Base-by-base conservation (phyloP, 192 early-diverging fungal species). In the Mortierella claussenii region DNA sequence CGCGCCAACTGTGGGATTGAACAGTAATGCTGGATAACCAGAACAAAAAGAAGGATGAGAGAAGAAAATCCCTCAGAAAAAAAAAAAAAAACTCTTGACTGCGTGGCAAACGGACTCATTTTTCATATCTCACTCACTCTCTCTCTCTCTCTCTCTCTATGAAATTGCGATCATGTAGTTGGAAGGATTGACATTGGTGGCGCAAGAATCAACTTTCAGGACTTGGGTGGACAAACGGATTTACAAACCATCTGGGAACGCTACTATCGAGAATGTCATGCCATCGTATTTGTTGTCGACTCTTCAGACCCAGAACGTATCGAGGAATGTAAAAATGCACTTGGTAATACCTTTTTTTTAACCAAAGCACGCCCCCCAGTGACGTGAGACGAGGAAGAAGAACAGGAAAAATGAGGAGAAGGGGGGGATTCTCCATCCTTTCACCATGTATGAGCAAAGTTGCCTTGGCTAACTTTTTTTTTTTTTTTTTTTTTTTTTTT, bases 191-290 rank as follows among this genome's bases (percentile, higher is more conserved):
- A 90, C 44, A 81, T 93, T 55, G 81, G 84, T 36, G 73, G 81
- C n/a, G 68, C 87, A 28, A 83, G 90, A 48, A 65, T 99, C 12
- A 96, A 94, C 59, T 98, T 98, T 68, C 93, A 95, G 92, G 97
- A 99, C 81, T 82, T 99, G 30, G 97, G 97, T 4, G 97, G 97
- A 0, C 94, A 97, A 62, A 68, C 81, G 3, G 95, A 97, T 55
- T 79, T 99, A 49, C 95, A 91, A 20, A 80, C 86, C 13, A 92
- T 99, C 51, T 99, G 97, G 97, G 88, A 88, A 55, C 90, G 95
- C 28, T 99, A 99, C 83, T 99, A 95, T 70, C 62, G 82, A 17
- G 97, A 99, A 69, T 91, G 90, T 44, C 97, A 99, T 78, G 97
- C 90, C 0, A 87, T 99, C 34, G 74, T 97, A 32, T 99, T 96